A percentile compares a stretch with the other conserved stretches of the same genome.
Evolutionary conservation across 2,329 filamentous ascomycete genomes (phyloP).

Genomic region (Byssoonygena ceratinophila): DNA sequence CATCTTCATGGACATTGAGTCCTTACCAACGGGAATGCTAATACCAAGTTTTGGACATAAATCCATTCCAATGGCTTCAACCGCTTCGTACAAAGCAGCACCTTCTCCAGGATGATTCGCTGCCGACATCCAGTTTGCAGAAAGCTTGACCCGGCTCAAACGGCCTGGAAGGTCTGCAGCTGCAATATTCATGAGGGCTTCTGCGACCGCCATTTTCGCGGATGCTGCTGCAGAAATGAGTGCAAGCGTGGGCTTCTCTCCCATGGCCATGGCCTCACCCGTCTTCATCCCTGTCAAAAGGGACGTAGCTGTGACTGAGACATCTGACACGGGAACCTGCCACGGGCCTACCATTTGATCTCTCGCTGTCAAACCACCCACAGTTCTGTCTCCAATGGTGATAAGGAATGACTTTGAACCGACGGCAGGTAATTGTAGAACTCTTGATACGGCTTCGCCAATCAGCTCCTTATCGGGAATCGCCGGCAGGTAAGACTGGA

Average conservation of each 20-base stretch:
- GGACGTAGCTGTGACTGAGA: conserved; percentile 80
- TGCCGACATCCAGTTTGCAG: conserved; percentile 99
- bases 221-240: conserved; percentile 84
- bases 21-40: conserved; percentile 92
- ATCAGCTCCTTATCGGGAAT: conserved; percentile 42
- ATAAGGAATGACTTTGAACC: conserved; percentile 97
- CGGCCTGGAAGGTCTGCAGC: conserved; percentile 65
- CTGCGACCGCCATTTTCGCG: conserved; percentile 89
- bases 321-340: conserved; percentile 89
- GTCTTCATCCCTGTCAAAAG: conserved; percentile 61
- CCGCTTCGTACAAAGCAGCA: conserved; percentile 83
- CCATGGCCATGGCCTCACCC: conserved; percentile 97
- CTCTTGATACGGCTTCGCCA: conserved; percentile 64
- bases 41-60: conserved; percentile 83
- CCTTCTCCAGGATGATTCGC: conserved; percentile 86
- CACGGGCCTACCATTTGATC: conserved; percentile 96
- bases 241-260: conserved; percentile 79
- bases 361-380: conserved; percentile 75
- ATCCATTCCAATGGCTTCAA: conserved; percentile 84
- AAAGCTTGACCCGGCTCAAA: conserved; percentile 70
- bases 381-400: conserved; percentile 86
- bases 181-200: conserved; percentile 85
- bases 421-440: conserved; percentile 75
- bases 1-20: conserved; percentile 98
- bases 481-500: conserved; percentile 56